A percentile compares a stretch with the other conserved stretches of the same genome.
Conservation (phyloP, 2,329 filamentous ascomycete genomes). For the Cordyceps fumosorosea region DNA sequence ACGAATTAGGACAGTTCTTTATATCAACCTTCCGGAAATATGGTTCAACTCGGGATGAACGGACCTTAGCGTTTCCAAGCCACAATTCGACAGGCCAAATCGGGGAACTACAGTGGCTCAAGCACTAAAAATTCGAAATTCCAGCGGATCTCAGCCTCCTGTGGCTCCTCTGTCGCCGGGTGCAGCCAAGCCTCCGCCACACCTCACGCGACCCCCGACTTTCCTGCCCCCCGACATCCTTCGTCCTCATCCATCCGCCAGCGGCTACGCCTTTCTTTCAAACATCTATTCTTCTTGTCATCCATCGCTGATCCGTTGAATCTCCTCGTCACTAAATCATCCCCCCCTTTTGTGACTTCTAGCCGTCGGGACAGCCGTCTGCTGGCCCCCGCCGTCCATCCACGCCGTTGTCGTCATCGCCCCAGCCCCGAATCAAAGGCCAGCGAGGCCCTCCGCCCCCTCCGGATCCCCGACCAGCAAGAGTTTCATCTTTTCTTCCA, state of each 20-base stretch:
- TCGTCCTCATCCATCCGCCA: neutral
- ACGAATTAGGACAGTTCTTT: no score
- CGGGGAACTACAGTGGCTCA: neutral
- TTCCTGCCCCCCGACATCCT: neutral
- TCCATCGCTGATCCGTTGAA: neutral
- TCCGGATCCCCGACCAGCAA: neutral
- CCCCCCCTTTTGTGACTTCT: neutral
- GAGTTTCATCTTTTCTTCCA: neutral
- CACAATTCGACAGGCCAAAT: neutral
- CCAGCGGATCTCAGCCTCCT: neutral
- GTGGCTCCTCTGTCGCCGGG: neutral
- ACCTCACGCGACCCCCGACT: constrained; percentile 8
- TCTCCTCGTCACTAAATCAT: neutral
- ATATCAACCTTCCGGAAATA: no score
- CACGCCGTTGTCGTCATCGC: constrained; percentile 1
- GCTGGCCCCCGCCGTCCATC: neutral
- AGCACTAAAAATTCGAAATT: neutral
- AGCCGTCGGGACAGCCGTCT: neutral
- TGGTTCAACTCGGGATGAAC: no score
- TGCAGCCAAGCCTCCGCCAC: constrained; percentile 3
- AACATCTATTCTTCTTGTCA: neutral
- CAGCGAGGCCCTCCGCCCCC: neutral
- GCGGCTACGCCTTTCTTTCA: neutral
- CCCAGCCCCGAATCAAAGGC: neutral
- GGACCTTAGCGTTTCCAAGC: neutral